These are phyloP conservation scores for Xylaria flabelliformis DNA, from an alignment of 495 filamentous ascomycete genomes.

Conservation along the genomic window DNA sequence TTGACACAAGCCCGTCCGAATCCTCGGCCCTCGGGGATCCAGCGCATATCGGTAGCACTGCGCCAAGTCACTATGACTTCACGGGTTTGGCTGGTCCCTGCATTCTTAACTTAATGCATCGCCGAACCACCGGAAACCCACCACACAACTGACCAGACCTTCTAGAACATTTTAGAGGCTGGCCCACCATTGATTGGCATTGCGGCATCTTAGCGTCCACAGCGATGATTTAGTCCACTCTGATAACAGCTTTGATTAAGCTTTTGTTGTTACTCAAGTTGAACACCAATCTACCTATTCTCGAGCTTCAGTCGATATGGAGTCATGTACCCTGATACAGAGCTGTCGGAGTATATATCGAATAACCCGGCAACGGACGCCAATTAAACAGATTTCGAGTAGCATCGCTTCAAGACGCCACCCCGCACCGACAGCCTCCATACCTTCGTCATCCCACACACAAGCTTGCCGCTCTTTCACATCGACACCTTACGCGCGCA, in stretches of 20 bases:
- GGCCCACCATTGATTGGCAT: not conserved
- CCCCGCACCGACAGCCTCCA: not conserved
- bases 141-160: not conserved
- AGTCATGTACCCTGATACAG: not conserved
- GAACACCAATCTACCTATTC: not conserved
- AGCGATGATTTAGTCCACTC: no score
- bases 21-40: slow-evolving; percentile 26
- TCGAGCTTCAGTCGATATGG: not conserved
- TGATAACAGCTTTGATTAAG: not conserved
- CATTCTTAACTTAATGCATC: slow-evolving; percentile 3
- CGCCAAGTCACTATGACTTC: no score
- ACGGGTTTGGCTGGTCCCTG: not conserved
- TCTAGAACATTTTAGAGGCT: not conserved
- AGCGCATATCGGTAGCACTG: slow-evolving; percentile 8
- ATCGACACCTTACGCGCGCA: slow-evolving; percentile 23
- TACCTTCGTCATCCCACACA: not conserved
- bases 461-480: slow-evolving; percentile 10
- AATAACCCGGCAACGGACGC: slow-evolving; percentile 1
- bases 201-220: not conserved
- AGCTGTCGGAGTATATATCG: slow-evolving; percentile 9
- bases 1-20: slow-evolving; percentile 1
- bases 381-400: slow-evolving; percentile 6
- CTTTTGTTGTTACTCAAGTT: not conserved
- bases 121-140: slow-evolving; percentile 22
- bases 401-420: not conserved